Evolutionary conservation across 1,284 basidiomycete genomes (phyloP).

Genomic region (Boletus sp.): DNA sequence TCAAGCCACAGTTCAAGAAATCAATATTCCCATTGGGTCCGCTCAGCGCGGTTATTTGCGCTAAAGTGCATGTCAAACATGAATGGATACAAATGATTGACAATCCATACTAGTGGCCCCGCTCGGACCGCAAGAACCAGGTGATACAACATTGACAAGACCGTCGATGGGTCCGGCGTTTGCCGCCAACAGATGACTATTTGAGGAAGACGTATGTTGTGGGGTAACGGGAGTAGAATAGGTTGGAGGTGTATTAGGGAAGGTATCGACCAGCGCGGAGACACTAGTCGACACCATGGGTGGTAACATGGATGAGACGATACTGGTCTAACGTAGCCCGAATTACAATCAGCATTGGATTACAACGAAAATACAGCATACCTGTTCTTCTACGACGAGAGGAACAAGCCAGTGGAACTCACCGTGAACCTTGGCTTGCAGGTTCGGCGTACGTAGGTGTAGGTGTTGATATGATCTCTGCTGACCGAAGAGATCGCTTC

Average conservation of each 20-base stretch:
- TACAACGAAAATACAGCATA: neutral
- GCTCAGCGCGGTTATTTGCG: conserved; percentile 43
- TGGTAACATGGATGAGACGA: neutral
- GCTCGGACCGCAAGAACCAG: conserved; percentile 21
- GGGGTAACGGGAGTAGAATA: neutral
- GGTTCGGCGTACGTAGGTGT: neutral
- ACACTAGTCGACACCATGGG: too few species aligned
- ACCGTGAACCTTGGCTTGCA: conserved; percentile 2
- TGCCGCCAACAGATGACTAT: neutral
- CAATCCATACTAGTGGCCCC: conserved; percentile 48
- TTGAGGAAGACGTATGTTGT: conserved; percentile 1
- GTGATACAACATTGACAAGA: conserved; percentile 19
- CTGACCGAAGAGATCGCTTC: neutral
- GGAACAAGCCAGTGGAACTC: neutral
- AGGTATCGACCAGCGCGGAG: neutral
- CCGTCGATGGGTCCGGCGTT: neutral
- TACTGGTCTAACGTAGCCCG: neutral
- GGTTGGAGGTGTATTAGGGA: neutral
- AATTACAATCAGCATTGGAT: neutral
- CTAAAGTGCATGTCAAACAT: conserved; percentile 33
- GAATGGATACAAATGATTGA: neutral
- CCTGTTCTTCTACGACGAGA: neutral
- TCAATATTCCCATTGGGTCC: conserved; percentile 75
- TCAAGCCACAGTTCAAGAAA: conserved; percentile 80
- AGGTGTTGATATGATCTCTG: neutral